Percentiles rank a stretch among this genome's conserved stretches.
Evolutionary conservation across 345 rosid genomes (phyloP).

Genomic region (Balakata baccata): DNA sequence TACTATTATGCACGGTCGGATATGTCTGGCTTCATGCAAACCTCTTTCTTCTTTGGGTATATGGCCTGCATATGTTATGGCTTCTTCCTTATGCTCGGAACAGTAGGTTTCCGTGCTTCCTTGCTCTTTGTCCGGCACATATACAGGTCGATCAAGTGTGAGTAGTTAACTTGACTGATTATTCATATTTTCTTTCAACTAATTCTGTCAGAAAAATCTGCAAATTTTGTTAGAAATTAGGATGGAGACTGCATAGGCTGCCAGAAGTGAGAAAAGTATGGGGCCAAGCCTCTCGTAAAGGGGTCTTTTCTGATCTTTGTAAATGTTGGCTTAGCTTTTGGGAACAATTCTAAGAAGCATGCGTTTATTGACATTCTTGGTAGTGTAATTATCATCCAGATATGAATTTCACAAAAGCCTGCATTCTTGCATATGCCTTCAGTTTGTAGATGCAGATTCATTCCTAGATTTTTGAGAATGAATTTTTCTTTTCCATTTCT

Average conservation of each 20-base stretch:
- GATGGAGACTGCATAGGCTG: background rate
- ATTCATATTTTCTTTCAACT: background rate
- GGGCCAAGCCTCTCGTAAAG: background rate
- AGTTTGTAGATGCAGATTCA: too few species aligned
- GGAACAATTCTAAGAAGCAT: background rate
- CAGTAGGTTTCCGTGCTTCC: constrained; percentile 44
- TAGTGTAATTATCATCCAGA: background rate
- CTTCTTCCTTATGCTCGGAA: constrained; percentile 47
- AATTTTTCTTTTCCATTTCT: background rate
- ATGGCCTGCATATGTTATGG: constrained; percentile 53
- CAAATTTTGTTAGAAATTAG: background rate
- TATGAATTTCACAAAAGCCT: background rate
- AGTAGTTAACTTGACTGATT: background rate
- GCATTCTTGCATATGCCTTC: background rate
- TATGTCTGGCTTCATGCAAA: constrained; percentile 53
- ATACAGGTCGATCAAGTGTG: constrained; percentile 46
- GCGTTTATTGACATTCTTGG: background rate
- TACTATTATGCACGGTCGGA: constrained; percentile 43
- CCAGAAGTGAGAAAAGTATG: background rate
- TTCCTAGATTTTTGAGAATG: background rate
- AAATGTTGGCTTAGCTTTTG: background rate
- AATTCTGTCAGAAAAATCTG: background rate
- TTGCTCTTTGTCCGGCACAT: constrained; percentile 47
- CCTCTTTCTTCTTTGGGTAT: constrained; percentile 53
- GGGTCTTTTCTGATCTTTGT: background rate